Base-by-base conservation (phyloP, 192 early-diverging fungal genomes). In the Lunasporangiospora selenospora region DNA sequence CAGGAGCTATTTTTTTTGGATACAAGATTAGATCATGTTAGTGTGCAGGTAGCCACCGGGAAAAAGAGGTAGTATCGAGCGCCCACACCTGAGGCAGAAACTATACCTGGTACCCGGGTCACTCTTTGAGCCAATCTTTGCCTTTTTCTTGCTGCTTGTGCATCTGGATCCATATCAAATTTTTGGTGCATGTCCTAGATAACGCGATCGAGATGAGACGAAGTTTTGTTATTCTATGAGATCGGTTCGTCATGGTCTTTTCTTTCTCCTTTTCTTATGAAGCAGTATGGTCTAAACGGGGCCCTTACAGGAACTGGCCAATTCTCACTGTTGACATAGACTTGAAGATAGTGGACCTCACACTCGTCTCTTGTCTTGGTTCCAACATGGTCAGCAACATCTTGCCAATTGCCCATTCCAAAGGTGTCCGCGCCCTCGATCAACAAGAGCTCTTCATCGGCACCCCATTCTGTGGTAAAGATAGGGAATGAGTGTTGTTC, bases 351-450 rank as follows among this genome's bases (percentile, higher is more conserved):
- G 64, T 99, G 98, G 43, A 87, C 80, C 50, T 92, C 92, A 65
- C 92, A 92, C 67, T 98, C 93, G 44, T 90, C 85, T 48, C 89
- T 88, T 18, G 87, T 89, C 67, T 95, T 95, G 31, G 94, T 95
- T 15, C 94, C 93, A 24, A 98, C 90, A 59, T 95, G 92, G 48
- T 94, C 94, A 0, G 95, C 90, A 31, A 97, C 91, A 44, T 95
- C 93, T 65, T 92, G 91, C 95, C 96, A 99, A 80, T 98, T 98
- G 32, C 98, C 98, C 53, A 98, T 86, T 21, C 98, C 98, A 77
- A 88, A 94, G 67, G 91, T 85, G 75, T 95, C 91, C 42, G 94
- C 82, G 6, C 89, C 93, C 54, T 98, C 94, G 38, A 98, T 92
- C 58, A 99, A 80, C 53, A 94, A 62, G 43, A 98, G 80, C 80